phyloP scores from a whole-genome alignment of 2,329 filamentous ascomycete genomes.

The Chaetoscypha palmicola region DNA sequence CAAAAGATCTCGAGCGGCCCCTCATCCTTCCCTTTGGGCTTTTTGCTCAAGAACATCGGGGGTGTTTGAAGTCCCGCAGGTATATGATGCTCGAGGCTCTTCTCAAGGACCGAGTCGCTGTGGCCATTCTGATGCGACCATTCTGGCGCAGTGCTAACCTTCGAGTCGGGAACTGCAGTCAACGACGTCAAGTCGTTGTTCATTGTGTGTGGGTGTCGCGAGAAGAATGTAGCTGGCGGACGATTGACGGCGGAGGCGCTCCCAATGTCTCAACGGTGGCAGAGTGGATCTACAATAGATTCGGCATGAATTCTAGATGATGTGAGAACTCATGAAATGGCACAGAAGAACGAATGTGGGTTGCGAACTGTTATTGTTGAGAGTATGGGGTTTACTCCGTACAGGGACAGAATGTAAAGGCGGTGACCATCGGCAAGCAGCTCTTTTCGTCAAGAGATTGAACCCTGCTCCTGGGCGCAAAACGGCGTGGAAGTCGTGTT shows the following conservation, averaged over 20 bases:
- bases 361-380: conserved; percentile 9
- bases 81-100: conserved; percentile 12
- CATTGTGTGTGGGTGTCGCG: conserved; percentile 17
- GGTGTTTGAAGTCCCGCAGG: conserved; percentile 10
- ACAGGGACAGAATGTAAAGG: no score
- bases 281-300: conserved; percentile 7
- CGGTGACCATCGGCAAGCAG: no score
- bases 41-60: conserved; percentile 32
- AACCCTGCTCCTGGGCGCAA: no score
- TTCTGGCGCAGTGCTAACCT: conserved; percentile 15
- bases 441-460: no score
- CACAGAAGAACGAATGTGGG: conserved; percentile 16
- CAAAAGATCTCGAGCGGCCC: conserved; percentile 53
- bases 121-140: conserved; percentile 18
- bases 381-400: no score
- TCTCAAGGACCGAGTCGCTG: conserved; percentile 11
- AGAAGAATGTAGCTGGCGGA: conserved; percentile 8
- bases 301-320: conserved; percentile 19
- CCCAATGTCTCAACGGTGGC: conserved; percentile 12
- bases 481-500: no score
- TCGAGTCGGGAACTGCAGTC: conserved; percentile 11
- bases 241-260: conserved; percentile 13
- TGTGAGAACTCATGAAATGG: conserved; percentile 6
- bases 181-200: conserved; percentile 11
- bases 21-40: conserved; percentile 55